These are phyloP conservation scores for Vigna nakashimae DNA, from an alignment of 306 rosid genomes.

Conservation along the genomic window DNA sequence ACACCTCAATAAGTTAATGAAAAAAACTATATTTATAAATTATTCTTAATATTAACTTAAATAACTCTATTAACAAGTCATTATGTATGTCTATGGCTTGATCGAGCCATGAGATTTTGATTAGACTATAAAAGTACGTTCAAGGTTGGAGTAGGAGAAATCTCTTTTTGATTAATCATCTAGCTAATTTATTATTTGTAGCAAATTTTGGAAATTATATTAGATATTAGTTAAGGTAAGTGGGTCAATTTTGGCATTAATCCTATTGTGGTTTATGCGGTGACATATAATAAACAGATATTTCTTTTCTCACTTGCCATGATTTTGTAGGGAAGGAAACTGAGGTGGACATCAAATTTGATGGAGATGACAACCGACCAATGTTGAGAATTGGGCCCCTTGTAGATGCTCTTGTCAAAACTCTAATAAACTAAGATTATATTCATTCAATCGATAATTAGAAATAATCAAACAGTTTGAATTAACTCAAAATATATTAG, in stretches of 20 bases:
- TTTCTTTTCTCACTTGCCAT: conserved; percentile 60
- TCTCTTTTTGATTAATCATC: not conserved
- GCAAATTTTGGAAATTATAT: not conserved
- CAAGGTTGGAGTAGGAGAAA: not conserved
- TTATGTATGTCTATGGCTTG: no score
- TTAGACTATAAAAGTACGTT: not conserved
- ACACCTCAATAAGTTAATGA: no score
- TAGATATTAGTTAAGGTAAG: conserved; percentile 44
- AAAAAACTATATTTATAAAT: no score
- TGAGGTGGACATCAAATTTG: conserved; percentile 55
- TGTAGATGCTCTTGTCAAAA: conserved; percentile 43
- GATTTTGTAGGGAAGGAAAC: conserved; percentile 56
- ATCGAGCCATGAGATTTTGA: not conserved
- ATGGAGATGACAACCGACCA: conserved; percentile 69
- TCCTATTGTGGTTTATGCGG: conserved; percentile 39
- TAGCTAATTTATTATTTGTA: not conserved
- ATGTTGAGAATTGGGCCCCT: conserved; percentile 44
- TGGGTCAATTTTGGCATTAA: conserved; percentile 49
- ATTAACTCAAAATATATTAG: conserved; percentile 40
- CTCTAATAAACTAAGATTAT: conserved; percentile 36
- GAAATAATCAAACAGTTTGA: conserved; percentile 4
- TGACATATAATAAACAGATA: conserved; percentile 18
- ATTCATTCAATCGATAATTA: conserved; percentile 45
- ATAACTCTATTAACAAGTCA: no score
- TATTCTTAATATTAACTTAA: no score